phyloP scores from a whole-genome alignment of 768 basidiomycete species.

The Rhodocollybia butyracea region DNA sequence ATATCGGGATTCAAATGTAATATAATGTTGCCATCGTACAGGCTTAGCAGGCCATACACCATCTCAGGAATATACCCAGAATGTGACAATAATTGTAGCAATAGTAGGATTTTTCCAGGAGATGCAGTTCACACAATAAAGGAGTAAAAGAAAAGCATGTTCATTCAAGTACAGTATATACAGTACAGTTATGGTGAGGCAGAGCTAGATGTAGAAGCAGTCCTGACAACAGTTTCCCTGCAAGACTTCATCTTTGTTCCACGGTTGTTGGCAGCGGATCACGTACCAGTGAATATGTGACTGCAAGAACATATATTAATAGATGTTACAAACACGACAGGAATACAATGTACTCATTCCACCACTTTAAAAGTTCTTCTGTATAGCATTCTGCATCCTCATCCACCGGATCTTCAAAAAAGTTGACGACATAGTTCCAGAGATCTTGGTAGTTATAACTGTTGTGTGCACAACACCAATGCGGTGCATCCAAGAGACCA shows the following conservation, averaged over 20 bases:
- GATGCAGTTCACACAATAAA: too few relatives aligned
- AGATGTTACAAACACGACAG: not conserved
- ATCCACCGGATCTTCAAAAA: not conserved
- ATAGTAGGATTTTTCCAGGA: too few relatives aligned
- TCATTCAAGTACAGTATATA: too few relatives aligned
- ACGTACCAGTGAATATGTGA: not conserved
- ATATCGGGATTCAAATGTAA: too few relatives aligned
- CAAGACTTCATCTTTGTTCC: not conserved
- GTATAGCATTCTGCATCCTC: not conserved
- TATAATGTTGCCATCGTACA: too few relatives aligned
- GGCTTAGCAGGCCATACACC: too few relatives aligned
- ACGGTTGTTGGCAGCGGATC: not conserved
- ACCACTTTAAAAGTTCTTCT: not conserved
- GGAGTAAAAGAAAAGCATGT: too few relatives aligned
- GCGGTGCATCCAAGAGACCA: not conserved
- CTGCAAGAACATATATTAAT: not conserved
- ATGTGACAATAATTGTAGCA: too few relatives aligned
- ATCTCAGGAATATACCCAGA: too few relatives aligned
- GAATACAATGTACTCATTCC: not conserved
- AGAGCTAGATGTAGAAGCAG: too few relatives aligned
- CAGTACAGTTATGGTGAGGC: too few relatives aligned
- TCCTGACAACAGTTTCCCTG: too few relatives aligned
- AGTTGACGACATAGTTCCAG: not conserved
- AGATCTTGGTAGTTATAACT: conserved; percentile 1
- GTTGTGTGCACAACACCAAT: not conserved